These are phyloP conservation scores for Comarum palustre DNA, from an alignment of 306 rosid species.

Conservation along the genomic window DNA sequence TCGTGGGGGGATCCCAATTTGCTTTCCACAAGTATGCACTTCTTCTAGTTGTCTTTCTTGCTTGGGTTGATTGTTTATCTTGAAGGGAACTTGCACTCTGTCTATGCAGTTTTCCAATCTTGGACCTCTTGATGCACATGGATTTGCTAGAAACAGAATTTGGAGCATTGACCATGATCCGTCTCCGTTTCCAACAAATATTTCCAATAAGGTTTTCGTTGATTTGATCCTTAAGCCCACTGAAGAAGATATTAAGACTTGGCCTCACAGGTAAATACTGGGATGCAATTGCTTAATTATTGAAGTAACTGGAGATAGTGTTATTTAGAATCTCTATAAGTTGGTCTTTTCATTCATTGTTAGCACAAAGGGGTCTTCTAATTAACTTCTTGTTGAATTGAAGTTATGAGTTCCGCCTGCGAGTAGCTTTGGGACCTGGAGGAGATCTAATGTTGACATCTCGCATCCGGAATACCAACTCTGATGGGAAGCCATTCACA, in stretches of 20 bases:
- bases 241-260: conserved; percentile 73
- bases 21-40: conserved; percentile 91
- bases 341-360: neutral
- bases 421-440: conserved; percentile 86
- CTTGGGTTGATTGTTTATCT: conserved; percentile 27
- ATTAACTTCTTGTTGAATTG: conserved; percentile 15
- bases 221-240: conserved; percentile 82
- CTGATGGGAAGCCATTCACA: conserved; percentile 85
- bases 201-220: conserved; percentile 54
- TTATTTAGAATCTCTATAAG: neutral
- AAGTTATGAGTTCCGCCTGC: conserved; percentile 84
- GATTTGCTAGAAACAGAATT: conserved; percentile 77
- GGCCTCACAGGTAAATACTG: conserved; percentile 71
- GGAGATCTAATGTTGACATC: conserved; percentile 90
- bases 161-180: conserved; percentile 68
- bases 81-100: conserved; percentile 28
- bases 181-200: conserved; percentile 67
- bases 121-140: conserved; percentile 75
- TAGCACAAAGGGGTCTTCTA: neutral
- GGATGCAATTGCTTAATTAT: conserved; percentile 3
- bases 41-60: conserved; percentile 21
- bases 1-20: conserved; percentile 96
- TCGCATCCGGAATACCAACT: conserved; percentile 79
- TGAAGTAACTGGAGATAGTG: neutral
- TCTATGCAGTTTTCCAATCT: conserved; percentile 64